A percentile compares a stretch with the other conserved stretches of the same genome.
Conservation (phyloP, 768 basidiomycete genomes). For the Suillus ampliporus region DNA sequence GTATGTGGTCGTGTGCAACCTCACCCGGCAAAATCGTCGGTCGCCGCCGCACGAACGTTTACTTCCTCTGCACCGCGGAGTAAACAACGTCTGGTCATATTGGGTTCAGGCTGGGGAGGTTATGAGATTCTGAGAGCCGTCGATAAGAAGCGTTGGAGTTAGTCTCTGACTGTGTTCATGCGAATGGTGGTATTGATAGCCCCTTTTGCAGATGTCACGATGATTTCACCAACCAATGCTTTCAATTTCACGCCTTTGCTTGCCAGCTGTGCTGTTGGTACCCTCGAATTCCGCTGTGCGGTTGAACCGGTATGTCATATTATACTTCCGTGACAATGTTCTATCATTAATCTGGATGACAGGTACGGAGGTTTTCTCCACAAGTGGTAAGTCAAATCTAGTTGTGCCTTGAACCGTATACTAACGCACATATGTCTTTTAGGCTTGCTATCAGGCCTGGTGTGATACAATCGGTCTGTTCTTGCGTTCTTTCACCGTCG, state of each 20-base stretch:
- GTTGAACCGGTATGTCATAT: slow-evolving; percentile 70
- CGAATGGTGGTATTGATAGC: slow-evolving; percentile 11
- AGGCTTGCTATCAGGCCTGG: slow-evolving; percentile 78
- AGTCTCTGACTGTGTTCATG: slow-evolving; percentile 25
- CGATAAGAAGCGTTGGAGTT: slow-evolving; percentile 77
- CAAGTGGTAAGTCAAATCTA: slow-evolving; percentile 49
- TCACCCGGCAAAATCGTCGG: slow-evolving; percentile 2
- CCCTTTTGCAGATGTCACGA: slow-evolving; percentile 56
- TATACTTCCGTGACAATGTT: slow-evolving; percentile 4
- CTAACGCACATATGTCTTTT: not conserved
- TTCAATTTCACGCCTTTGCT: slow-evolving; percentile 53
- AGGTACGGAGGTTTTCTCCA: slow-evolving; percentile 64
- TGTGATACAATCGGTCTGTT: slow-evolving; percentile 68
- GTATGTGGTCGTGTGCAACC: slow-evolving; percentile 9
- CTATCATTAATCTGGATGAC: slow-evolving; percentile 12
- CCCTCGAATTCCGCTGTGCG: slow-evolving; percentile 81
- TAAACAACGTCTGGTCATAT: slow-evolving; percentile 60
- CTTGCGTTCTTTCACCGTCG: not conserved
- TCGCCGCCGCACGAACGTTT: slow-evolving; percentile 39
- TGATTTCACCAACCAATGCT: slow-evolving; percentile 63
- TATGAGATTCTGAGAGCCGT: slow-evolving; percentile 70
- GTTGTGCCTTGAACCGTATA: not conserved
- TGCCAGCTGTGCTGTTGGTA: slow-evolving; percentile 73
- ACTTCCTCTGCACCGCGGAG: slow-evolving; percentile 40
- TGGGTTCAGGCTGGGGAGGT: slow-evolving; percentile 83